Base-by-base conservation (phyloP, 306 rosid genomes). In the Fragaria ananassa region DNA sequence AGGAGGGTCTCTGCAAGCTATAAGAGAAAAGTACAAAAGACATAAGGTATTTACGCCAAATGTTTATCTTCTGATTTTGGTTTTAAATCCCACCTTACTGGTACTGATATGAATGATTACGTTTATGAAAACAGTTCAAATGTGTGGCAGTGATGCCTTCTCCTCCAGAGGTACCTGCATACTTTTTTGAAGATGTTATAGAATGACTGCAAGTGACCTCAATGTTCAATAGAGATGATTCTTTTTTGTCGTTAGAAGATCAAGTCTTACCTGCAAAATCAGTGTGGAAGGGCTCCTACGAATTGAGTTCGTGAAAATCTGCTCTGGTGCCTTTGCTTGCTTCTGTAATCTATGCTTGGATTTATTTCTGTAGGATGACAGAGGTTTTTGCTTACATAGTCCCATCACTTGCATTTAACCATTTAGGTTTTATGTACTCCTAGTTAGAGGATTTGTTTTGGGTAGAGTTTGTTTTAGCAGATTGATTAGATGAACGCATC, bases 1-100 rank as follows among this genome's bases (percentile, higher is more conserved):
- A 83, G 97, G 97, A 5, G 83, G 82, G 5, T 56, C 91, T 78
- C 78, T 92, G 82, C 86, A 74, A 64, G 83, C 97, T 49, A 76
- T 88, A 54, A 92, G 97, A 80, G 90, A 84, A 34, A 95, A 92
- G 85, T 95, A 95, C 88, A 92, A 89, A 70, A 88, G 81, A 5
- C 99, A 95, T 35, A 92, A 88, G 97, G 99, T 92, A 82, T 7
- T 29, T 69, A 1, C 2, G 14, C 19, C 39, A 2, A 21, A 17
- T 9, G 41, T 23, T 27, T 67, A 1, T 47, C 23, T 47, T 17
- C 49, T n/a, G 41, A 29, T 75, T 65, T 76, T 62, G 27, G n/a
- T 73, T 69, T 54, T 2, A 27, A 13, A 15, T 29, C 17, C 7
- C 9, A 5, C 12, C 18, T 1, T 54, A 27, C 35, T 56, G 17